phyloP scores from a whole-genome alignment of 768 basidiomycete species.

The Multifurca ochricompacta region DNA sequence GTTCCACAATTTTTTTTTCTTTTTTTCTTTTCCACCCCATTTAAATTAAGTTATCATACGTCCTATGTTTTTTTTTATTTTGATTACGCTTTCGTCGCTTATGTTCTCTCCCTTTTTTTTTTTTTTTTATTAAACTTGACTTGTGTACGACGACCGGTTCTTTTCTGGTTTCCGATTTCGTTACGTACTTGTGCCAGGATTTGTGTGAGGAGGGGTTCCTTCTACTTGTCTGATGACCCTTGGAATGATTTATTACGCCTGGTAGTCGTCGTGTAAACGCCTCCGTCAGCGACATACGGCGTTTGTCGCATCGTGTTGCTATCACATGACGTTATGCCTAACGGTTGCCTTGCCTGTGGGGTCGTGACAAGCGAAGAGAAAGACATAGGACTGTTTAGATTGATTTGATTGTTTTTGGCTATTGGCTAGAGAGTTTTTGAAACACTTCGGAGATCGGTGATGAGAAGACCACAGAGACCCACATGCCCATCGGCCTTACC shows the following conservation, averaged over 20 bases:
- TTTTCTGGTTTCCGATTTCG: neutral
- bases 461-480: too few relatives aligned
- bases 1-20: neutral
- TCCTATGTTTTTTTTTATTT: neutral
- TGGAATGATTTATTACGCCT: slow-evolving; percentile 13
- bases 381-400: too few relatives aligned
- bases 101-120: neutral
- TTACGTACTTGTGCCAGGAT: neutral
- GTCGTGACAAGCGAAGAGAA: too few relatives aligned
- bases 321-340: neutral
- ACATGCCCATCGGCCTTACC: too few relatives aligned
- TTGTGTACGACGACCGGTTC: slow-evolving; percentile 5
- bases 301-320: neutral
- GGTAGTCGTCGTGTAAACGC: neutral
- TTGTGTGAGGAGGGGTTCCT: neutral
- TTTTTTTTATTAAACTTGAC: neutral
- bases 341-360: neutral
- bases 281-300: too few relatives aligned
- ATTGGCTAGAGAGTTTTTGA: too few relatives aligned
- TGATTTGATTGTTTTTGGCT: too few relatives aligned
- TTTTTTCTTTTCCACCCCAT: neutral
- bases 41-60: slow-evolving; percentile 14
- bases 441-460: too few relatives aligned
- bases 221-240: neutral
- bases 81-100: too few relatives aligned